Conservation (phyloP, 2,329 filamentous ascomycete genomes). For the Tolypocladium ophioglossoides region DNA sequence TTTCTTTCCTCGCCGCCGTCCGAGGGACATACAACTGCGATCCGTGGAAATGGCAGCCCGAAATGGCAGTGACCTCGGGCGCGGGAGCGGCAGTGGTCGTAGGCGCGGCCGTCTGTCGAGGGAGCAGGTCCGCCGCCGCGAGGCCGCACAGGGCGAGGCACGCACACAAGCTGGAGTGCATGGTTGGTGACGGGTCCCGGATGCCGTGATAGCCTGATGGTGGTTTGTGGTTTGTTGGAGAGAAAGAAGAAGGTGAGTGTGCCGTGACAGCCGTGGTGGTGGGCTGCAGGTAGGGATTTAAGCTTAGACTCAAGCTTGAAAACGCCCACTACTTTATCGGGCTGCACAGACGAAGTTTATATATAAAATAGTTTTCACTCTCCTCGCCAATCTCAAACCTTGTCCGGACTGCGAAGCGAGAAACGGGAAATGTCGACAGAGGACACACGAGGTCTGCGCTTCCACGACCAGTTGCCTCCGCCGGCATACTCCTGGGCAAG, state of each 20-base stretch:
- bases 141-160: constrained; percentile 9
- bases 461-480: neutral
- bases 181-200: neutral
- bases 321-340: neutral
- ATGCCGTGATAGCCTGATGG: neutral
- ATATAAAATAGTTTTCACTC: neutral
- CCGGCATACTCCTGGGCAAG: neutral
- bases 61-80: constrained; percentile 24
- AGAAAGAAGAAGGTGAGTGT: neutral
- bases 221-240: neutral
- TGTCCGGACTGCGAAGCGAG: too few relatives aligned
- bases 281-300: neutral
- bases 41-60: constrained; percentile 31
- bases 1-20: too few relatives aligned
- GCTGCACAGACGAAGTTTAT: neutral
- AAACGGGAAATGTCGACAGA: neutral
- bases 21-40: constrained; percentile 23
- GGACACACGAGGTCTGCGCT: neutral
- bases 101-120: constrained; percentile 21
- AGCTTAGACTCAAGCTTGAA: neutral
- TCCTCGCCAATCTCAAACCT: neutral
- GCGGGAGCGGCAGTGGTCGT: constrained; percentile 10
- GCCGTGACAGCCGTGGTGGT: neutral
- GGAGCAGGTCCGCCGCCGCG: constrained; percentile 11
- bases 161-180: neutral